phyloP scores from a whole-genome alignment of 1,139 yeast species.

The Nakaseomyces sp. region DNA sequence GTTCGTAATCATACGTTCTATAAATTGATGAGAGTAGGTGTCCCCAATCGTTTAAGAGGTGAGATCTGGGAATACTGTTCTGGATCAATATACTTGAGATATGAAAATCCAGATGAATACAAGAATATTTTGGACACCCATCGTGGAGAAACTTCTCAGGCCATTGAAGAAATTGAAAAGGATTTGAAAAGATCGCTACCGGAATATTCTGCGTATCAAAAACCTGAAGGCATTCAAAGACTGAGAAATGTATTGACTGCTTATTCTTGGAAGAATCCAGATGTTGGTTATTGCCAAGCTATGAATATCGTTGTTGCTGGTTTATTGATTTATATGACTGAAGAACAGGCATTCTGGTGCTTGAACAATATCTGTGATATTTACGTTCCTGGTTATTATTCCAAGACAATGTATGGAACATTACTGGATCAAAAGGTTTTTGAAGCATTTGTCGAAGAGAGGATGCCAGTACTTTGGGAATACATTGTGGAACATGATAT shows the following conservation, averaged over 20 bases:
- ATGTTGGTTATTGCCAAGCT: conserved; percentile 97
- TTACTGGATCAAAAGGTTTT: conserved; percentile 87
- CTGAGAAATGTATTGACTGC: conserved; percentile 84
- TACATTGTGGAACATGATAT: conserved; percentile 75
- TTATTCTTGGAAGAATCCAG: conserved; percentile 95
- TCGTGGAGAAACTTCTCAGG: conserved; percentile 58
- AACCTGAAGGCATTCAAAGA: conserved; percentile 72
- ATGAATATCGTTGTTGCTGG: conserved; percentile 98
- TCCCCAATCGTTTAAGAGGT: conserved; percentile 87
- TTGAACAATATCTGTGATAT: conserved; percentile 73
- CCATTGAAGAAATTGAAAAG: conserved; percentile 93
- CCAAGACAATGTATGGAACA: conserved; percentile 97
- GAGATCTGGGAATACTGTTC: conserved; percentile 92
- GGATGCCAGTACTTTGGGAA: conserved; percentile 82
- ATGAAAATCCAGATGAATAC: conserved; percentile 56
- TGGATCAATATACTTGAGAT: conserved; percentile 74
- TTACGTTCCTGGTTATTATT: conserved; percentile 89
- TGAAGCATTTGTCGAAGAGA: conserved; percentile 79
- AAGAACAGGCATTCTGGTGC: conserved; percentile 97
- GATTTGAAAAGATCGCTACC: conserved; percentile 92
- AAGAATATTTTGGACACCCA: conserved; percentile 48
- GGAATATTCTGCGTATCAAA: conserved; percentile 90
- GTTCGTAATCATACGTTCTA: conserved; percentile 70
- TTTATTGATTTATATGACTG: conserved; percentile 82
- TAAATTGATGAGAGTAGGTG: conserved; percentile 77